Evolutionary conservation across 73 alveolate genomes (phyloP).

Genomic region (Tetrahymena thermophila): DNA sequence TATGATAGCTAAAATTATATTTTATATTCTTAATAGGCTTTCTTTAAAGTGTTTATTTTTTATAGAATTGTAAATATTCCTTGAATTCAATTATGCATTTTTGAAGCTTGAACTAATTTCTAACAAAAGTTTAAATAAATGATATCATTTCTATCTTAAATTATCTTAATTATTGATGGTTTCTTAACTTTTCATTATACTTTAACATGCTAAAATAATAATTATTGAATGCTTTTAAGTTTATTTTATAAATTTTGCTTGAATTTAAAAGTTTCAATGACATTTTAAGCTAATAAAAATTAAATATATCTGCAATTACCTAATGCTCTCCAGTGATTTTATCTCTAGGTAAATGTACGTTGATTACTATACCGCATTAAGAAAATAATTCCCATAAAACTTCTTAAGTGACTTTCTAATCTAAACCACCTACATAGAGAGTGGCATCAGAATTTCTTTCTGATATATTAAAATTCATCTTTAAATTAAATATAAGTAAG

Average conservation of each 20-base stretch:
- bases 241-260: neutral
- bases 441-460: conserved; percentile 54
- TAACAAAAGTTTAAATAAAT: too few species aligned
- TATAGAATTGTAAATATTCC: too few species aligned
- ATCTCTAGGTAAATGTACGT: conserved; percentile 98
- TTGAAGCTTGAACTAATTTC: too few species aligned
- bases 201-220: too few species aligned
- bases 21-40: too few species aligned
- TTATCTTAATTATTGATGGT: too few species aligned
- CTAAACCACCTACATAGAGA: conserved; percentile 75
- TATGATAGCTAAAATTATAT: too few species aligned
- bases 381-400: conserved; percentile 92
- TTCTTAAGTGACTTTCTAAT: conserved; percentile 88
- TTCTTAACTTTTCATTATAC: too few species aligned
- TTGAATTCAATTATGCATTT: too few species aligned
- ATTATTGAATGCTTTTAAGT: too few species aligned
- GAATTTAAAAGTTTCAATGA: neutral
- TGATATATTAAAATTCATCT: neutral
- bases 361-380: conserved; percentile 97
- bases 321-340: conserved; percentile 94
- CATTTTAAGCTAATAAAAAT: neutral
- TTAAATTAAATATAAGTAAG: neutral
- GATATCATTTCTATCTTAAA: too few species aligned
- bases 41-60: too few species aligned
- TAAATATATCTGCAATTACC: neutral